Conservation (phyloP, 176 grass and related monocot species). For the Oryza longistaminata region DNA sequence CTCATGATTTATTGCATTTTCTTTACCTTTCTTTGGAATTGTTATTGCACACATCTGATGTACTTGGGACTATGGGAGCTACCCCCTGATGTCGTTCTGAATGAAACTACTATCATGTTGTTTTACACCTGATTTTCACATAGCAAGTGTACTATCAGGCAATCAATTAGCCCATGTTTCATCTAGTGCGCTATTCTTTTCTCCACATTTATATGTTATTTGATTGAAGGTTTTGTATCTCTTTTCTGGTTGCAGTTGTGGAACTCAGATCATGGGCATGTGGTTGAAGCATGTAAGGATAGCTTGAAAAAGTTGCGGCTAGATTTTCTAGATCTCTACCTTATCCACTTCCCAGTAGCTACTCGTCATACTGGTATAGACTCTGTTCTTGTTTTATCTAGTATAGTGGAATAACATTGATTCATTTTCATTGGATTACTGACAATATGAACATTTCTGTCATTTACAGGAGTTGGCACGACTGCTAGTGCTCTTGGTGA, state of each 20-base stretch:
- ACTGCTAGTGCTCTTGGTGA: constrained; percentile 73
- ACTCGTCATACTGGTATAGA: constrained; percentile 69
- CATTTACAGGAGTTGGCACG: constrained; percentile 68
- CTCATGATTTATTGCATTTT: background rate
- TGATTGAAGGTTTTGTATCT: background rate
- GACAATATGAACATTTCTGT: background rate
- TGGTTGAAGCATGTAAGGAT: constrained; percentile 73
- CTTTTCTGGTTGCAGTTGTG: constrained; percentile 52
- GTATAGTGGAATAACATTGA: background rate
- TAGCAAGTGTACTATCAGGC: background rate
- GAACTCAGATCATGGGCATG: constrained; percentile 91
- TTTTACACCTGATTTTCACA: constrained; percentile 8
- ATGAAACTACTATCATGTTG: background rate
- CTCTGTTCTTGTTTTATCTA: constrained; percentile 3
- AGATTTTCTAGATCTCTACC: constrained; percentile 86
- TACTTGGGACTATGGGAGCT: background rate
- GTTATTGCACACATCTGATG: background rate
- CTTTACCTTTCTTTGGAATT: background rate
- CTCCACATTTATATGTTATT: background rate
- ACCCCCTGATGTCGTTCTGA: background rate
- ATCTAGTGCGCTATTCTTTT: constrained; percentile 3
- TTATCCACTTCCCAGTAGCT: constrained; percentile 81
- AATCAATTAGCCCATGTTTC: background rate
- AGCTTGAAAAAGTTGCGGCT: constrained; percentile 81
- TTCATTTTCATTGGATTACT: background rate